Evolutionary conservation across 1,284 basidiomycete species (phyloP).

Genomic region (Termitomyces sp.): DNA sequence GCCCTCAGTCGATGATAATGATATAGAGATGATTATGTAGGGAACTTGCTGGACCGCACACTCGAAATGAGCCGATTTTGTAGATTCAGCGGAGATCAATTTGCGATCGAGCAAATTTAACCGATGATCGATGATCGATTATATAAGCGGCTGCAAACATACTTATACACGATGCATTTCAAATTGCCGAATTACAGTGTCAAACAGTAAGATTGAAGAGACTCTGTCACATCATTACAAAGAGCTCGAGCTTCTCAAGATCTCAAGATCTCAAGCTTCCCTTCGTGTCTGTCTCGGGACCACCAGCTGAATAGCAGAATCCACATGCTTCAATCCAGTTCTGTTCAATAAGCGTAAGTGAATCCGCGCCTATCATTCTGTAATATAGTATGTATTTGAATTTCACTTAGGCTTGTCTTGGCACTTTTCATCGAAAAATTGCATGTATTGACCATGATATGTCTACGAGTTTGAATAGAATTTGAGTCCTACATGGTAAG

Average conservation of each 20-base stretch:
- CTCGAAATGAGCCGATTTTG: no score
- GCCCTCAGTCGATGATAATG: background rate
- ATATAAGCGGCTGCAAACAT: background rate
- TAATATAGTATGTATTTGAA: no score
- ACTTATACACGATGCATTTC: background rate
- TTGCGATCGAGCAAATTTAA: background rate
- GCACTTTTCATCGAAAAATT: no score
- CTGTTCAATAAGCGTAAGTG: background rate
- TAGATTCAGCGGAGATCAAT: conserved; percentile 1
- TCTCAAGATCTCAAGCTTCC: no score
- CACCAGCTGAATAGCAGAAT: background rate
- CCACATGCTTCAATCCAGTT: background rate
- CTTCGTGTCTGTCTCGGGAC: background rate
- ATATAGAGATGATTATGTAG: background rate
- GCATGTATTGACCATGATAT: no score
- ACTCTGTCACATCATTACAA: background rate
- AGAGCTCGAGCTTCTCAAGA: no score
- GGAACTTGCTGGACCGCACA: background rate
- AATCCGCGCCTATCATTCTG: background rate
- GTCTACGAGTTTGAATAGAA: no score
- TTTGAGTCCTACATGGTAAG: no score
- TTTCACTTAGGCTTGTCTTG: no score
- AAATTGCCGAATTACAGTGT: no score
- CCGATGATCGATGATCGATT: background rate
- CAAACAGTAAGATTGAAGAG: no score